Evolutionary conservation across 805 yeast genomes (phyloP).

Genomic region (Pichia insulana): DNA sequence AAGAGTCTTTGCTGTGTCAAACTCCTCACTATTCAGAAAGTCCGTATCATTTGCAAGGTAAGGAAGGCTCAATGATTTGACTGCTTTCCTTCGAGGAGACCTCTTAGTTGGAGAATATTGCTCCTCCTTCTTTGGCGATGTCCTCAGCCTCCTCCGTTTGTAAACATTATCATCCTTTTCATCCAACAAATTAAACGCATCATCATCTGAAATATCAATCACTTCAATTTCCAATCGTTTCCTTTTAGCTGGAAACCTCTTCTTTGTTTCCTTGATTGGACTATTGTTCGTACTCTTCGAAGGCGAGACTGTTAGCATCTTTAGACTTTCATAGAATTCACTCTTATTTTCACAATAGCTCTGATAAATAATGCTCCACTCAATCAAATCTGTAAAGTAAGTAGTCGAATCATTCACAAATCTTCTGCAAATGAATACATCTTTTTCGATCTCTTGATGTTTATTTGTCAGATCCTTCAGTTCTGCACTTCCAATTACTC

Average conservation of each 20-base stretch:
- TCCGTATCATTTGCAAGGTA: slow-evolving; percentile 5
- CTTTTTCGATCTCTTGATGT: slow-evolving; percentile 24
- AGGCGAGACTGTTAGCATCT: slow-evolving; percentile 24
- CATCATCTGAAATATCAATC: slow-evolving; percentile 12
- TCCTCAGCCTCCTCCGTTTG: not conserved
- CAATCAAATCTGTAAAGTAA: slow-evolving; percentile 29
- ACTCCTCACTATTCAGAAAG: slow-evolving; percentile 9
- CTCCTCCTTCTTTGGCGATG: not conserved
- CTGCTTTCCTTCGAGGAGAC: not conserved
- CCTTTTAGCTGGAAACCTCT: slow-evolving; percentile 1
- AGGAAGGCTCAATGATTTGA: slow-evolving; percentile 5
- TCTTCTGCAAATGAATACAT: slow-evolving; percentile 33
- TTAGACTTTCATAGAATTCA: slow-evolving; percentile 27
- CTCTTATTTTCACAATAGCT: slow-evolving; percentile 22
- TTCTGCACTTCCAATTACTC: slow-evolving; percentile 29
- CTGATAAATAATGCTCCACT: slow-evolving; percentile 29
- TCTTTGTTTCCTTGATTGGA: not conserved
- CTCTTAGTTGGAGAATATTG: not conserved
- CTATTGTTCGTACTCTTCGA: slow-evolving; percentile 10
- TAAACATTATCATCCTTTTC: slow-evolving; percentile 6
- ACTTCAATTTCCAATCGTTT: slow-evolving; percentile 16
- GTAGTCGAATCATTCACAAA: slow-evolving; percentile 33
- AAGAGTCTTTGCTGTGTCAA: slow-evolving; percentile 18
- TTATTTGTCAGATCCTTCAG: not conserved
- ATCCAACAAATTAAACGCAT: slow-evolving; percentile 4